phyloP scores from a whole-genome alignment of 202 grass and related monocot species.

The Zizania palustris region DNA sequence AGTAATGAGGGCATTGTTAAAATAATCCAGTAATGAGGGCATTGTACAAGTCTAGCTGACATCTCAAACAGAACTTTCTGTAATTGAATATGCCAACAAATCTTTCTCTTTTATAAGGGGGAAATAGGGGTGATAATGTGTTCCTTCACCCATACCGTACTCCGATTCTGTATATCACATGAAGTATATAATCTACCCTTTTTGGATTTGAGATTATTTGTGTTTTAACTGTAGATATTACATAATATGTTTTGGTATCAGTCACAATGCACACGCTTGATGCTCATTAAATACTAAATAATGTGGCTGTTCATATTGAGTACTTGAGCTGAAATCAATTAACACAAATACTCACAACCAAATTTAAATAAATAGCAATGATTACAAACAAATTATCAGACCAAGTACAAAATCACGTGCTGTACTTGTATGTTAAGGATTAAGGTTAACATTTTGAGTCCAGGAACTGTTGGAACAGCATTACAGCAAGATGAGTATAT shows the following conservation, averaged over 20 bases:
- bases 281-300: neutral
- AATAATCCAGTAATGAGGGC: neutral
- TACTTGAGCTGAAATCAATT: neutral
- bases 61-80: constrained; percentile 3
- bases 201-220: neutral
- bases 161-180: neutral
- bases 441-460: constrained; percentile 10
- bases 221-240: neutral
- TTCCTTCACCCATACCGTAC: neutral
- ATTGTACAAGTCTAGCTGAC: neutral
- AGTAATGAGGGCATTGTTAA: neutral
- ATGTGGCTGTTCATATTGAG: neutral
- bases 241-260: neutral
- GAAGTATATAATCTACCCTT: neutral
- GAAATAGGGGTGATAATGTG: neutral
- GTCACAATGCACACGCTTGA: neutral
- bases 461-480: neutral
- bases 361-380: neutral
- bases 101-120: neutral
- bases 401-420: neutral
- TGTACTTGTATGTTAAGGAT: neutral
- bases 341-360: neutral
- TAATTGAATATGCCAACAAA: neutral
- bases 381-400: constrained; percentile 6
- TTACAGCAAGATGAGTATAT: neutral